Conservation (phyloP, 768 basidiomycete species). For the Rhodosporidiobolus sp. region DNA sequence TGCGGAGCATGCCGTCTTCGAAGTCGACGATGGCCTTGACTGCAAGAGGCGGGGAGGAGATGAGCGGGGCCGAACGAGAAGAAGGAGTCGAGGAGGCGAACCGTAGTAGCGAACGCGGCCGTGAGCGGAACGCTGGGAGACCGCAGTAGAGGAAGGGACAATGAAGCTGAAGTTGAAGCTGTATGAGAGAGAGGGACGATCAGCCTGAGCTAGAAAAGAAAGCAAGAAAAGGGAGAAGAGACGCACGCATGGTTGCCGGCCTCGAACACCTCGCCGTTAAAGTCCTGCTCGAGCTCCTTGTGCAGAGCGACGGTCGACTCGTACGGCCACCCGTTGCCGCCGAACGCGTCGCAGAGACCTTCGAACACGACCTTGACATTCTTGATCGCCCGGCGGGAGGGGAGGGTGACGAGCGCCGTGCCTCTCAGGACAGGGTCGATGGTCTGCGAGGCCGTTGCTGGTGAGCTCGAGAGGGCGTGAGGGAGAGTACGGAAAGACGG, state of each 20-base stretch:
- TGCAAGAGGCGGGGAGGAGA: not conserved
- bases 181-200: not conserved
- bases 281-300: slow-evolving; percentile 19
- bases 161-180: slow-evolving; percentile 35
- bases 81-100: not conserved
- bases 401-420: slow-evolving; percentile 18
- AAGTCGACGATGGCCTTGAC: slow-evolving; percentile 32
- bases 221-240: not conserved
- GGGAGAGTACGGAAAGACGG: not conserved
- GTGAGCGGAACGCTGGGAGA: slow-evolving; percentile 7
- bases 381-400: slow-evolving; percentile 5
- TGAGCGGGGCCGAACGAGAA: rapidly evolving
- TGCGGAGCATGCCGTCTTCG: slow-evolving; percentile 1
- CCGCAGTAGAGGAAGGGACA: slow-evolving; percentile 8
- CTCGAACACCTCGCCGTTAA: slow-evolving; percentile 16
- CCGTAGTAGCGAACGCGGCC: slow-evolving; percentile 17
- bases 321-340: slow-evolving; percentile 6
- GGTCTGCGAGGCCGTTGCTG: not conserved
- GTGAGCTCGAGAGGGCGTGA: not conserved
- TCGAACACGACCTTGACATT: slow-evolving; percentile 32
- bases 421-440: slow-evolving; percentile 26
- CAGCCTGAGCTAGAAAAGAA: not conserved
- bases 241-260: slow-evolving; percentile 19
- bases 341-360: slow-evolving; percentile 17
- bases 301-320: slow-evolving; percentile 3